Conservation (phyloP, 495 filamentous ascomycete species). For the Aspergillus funiculosus region DNA sequence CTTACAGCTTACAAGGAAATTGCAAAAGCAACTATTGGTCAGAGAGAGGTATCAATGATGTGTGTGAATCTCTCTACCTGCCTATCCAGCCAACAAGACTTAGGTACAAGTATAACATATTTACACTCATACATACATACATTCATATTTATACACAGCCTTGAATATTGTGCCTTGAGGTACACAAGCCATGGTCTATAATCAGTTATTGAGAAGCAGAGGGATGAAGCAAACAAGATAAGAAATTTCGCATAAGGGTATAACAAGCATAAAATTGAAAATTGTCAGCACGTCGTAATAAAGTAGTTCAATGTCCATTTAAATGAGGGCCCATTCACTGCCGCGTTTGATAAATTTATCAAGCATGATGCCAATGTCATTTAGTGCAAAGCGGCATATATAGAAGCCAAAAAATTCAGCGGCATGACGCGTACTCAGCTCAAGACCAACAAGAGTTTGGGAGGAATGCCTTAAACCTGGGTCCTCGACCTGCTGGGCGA, state of each 20-base stretch:
- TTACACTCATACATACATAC: constrained; percentile 2
- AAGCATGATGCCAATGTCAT: constrained; percentile 77
- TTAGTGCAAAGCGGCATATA: constrained; percentile 85
- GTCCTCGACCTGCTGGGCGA: constrained; percentile 92
- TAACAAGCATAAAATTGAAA: constrained; percentile 3
- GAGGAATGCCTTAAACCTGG: constrained; percentile 76
- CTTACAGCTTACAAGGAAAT: no score
- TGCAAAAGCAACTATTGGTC: no score
- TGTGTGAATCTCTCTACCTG: no score
- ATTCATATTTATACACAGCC: neutral
- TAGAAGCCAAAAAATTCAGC: constrained; percentile 98
- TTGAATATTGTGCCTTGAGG: neutral
- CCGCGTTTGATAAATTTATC: constrained; percentile 97
- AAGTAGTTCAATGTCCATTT: neutral
- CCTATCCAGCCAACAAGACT: no score
- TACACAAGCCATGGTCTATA: neutral
- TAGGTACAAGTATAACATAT: no score
- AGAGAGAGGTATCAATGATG: no score
- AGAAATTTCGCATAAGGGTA: neutral
- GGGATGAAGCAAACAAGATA: neutral
- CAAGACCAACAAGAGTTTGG: constrained; percentile 86
- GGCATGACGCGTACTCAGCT: constrained; percentile 86
- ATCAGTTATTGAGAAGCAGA: neutral
- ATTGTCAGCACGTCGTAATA: constrained; percentile 1
- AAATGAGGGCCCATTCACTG: constrained; percentile 83